Evolutionary conservation across 1,139 yeast species (phyloP), one percentile per base, ranked within the genome.

Genomic region (Casaregolazyma suthepensis): DNA sequence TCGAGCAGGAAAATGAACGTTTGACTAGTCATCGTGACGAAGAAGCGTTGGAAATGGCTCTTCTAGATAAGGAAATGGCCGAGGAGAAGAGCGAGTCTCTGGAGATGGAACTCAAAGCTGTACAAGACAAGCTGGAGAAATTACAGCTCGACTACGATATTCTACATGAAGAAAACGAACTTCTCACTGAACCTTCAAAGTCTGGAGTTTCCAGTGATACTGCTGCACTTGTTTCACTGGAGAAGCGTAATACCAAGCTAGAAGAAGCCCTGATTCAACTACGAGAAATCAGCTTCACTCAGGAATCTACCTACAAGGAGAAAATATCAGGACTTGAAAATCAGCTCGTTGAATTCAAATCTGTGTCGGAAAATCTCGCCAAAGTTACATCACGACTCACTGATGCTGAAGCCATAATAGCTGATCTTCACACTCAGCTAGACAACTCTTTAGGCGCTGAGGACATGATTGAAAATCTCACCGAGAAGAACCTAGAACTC

Each of bases 11-110:
- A 43, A 66, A 72, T 19, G 66, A 66, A n/a, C 75, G 68, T 35
- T 62, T 72, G 37, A 63, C 57, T 15, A 65, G 72, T 46, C 70
- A 66, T 22, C 63, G 59, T 29, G 62, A 65, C 15, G 71, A 77
- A 13, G 81, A 79, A 45, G 67, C 73, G 0, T 57, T 83, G 19
- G 91, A 85, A 59, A 69, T 77, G 63, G 64, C 78, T 0, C 67
- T 77, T 0, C 72, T 82, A 1, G 90, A 84, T 52, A 74, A 76
- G 54, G 85, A 79, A 56, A 76, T 76, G 62, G 72, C 81, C 2
- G 73, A 72, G 29, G 77, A 73, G 43, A 69, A 73, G 12, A 76
- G 74, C 50, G 73, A 69, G 12, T 59, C 66, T 3, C 64, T 85
- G 26, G 63, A 64, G 7, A 56, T 57, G 12, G 69, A 67, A 38